Conservation (phyloP, 2,329 filamentous ascomycete genomes). For the Aspergillus latus region DNA sequence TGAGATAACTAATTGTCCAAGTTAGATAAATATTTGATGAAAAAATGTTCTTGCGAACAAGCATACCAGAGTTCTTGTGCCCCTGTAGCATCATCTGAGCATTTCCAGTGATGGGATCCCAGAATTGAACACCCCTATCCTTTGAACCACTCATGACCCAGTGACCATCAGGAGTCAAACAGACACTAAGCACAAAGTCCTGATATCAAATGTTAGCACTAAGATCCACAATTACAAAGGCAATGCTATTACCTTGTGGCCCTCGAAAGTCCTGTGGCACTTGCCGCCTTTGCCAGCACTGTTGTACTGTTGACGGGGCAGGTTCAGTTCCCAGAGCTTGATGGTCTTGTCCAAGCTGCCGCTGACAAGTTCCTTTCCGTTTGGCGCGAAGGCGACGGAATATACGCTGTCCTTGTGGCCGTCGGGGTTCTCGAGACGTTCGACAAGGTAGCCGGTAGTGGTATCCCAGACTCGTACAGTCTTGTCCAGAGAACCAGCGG, state of each 20-base stretch:
- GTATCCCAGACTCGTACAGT: conserved; percentile 98
- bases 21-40: conserved; percentile 20
- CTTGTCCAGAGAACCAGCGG: conserved; percentile 93
- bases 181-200: conserved; percentile 97
- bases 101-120: conserved; percentile 89
- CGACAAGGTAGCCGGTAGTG: conserved; percentile 77
- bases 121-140: conserved; percentile 96
- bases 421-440: conserved; percentile 86
- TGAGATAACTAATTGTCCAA: conserved; percentile 69
- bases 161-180: conserved; percentile 85
- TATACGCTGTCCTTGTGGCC: conserved; percentile 98
- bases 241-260: conserved; percentile 70
- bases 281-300: conserved; percentile 78
- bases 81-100: conserved; percentile 98
- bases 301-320: conserved; percentile 63
- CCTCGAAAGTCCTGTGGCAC: conserved; percentile 95
- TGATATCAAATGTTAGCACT: conserved; percentile 36
- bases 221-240: neutral
- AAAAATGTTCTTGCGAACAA: neutral
- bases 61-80: conserved; percentile 85
- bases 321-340: conserved; percentile 95
- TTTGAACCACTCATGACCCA: conserved; percentile 99
- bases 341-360: conserved; percentile 97
- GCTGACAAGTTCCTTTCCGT: conserved; percentile 87
- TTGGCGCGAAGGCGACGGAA: conserved; percentile 92